Evolutionary conservation across 2,329 filamentous ascomycete species (phyloP).

Genomic region (Colletotrichum theobromicola): DNA sequence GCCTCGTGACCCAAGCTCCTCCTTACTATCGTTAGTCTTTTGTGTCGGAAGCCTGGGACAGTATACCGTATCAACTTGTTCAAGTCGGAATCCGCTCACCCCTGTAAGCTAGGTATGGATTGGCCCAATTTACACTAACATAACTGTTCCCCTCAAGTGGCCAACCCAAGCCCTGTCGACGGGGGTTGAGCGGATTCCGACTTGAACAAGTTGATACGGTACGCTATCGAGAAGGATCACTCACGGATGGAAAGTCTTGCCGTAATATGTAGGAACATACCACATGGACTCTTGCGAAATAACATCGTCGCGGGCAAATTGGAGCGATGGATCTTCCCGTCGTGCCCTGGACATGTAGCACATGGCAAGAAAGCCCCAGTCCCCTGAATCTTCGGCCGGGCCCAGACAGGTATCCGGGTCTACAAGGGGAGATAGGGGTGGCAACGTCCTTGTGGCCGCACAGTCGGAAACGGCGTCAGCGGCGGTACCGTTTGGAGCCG

Average conservation of each 20-base stretch:
- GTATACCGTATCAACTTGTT: too few relatives aligned
- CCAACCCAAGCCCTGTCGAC: too few relatives aligned
- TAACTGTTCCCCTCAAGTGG: too few relatives aligned
- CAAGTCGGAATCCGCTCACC: too few relatives aligned
- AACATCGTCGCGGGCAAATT: constrained; percentile 29
- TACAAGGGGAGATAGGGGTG: constrained; percentile 35
- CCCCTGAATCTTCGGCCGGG: constrained; percentile 37
- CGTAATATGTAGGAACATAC: constrained; percentile 52
- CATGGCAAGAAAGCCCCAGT: constrained; percentile 48
- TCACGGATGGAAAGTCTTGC: constrained; percentile 51
- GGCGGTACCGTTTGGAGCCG: constrained; percentile 18
- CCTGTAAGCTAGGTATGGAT: too few relatives aligned
- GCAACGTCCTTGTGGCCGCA: constrained; percentile 24
- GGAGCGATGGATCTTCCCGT: constrained; percentile 37
- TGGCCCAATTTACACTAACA: too few relatives aligned
- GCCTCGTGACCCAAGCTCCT: constrained; percentile 22
- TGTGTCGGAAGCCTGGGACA: not conserved
- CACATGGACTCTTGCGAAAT: constrained; percentile 42
- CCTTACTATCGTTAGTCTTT: constrained; percentile 9
- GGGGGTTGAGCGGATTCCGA: too few relatives aligned
- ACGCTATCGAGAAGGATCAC: not conserved
- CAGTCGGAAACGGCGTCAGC: not conserved
- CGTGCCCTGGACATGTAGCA: constrained; percentile 50
- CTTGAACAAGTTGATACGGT: too few relatives aligned
- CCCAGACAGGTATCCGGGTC: constrained; percentile 41